Percentiles rank a stretch among this genome's conserved stretches.
phyloP scores from a whole-genome alignment of 2,329 filamentous ascomycete genomes.

The Sporothrix variecibatus region DNA sequence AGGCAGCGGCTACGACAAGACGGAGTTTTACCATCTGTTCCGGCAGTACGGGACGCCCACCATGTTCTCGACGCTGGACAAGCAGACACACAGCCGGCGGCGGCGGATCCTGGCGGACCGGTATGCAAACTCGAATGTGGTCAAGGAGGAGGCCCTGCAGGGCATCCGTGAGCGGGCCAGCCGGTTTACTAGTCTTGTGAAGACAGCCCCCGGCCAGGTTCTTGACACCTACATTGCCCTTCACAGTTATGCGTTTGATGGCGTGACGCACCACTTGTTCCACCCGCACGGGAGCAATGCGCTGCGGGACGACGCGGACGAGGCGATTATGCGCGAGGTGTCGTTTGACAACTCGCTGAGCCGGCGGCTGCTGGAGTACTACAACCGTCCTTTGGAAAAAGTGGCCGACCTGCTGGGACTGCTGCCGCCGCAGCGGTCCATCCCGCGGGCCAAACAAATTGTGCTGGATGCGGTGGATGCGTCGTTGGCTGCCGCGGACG shows the following conservation, averaged over 20 bases:
- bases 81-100: slow-evolving; percentile 58
- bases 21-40: slow-evolving; percentile 64
- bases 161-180: slow-evolving; percentile 59
- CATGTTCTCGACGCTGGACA: slow-evolving; percentile 61
- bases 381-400: slow-evolving; percentile 52
- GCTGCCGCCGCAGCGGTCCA: slow-evolving; percentile 57
- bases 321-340: slow-evolving; percentile 67
- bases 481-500: background rate
- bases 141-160: slow-evolving; percentile 54
- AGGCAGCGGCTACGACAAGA: slow-evolving; percentile 66
- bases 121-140: slow-evolving; percentile 68
- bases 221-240: slow-evolving; percentile 60
- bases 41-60: slow-evolving; percentile 56
- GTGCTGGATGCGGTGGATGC: slow-evolving; percentile 53
- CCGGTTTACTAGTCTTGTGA: slow-evolving; percentile 57
- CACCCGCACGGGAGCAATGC: slow-evolving; percentile 65
- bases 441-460: slow-evolving; percentile 60
- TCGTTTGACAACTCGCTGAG: slow-evolving; percentile 67
- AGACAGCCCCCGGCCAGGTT: slow-evolving; percentile 45
- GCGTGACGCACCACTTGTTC: slow-evolving; percentile 68
- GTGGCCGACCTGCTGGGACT: slow-evolving; percentile 48
- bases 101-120: slow-evolving; percentile 65
- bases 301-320: slow-evolving; percentile 55
- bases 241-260: slow-evolving; percentile 69
- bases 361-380: slow-evolving; percentile 62